Percentiles rank a stretch among this genome's conserved stretches.
phyloP scores from a whole-genome alignment of 495 filamentous ascomycete species.

The Podospora pseudopauciseta region DNA sequence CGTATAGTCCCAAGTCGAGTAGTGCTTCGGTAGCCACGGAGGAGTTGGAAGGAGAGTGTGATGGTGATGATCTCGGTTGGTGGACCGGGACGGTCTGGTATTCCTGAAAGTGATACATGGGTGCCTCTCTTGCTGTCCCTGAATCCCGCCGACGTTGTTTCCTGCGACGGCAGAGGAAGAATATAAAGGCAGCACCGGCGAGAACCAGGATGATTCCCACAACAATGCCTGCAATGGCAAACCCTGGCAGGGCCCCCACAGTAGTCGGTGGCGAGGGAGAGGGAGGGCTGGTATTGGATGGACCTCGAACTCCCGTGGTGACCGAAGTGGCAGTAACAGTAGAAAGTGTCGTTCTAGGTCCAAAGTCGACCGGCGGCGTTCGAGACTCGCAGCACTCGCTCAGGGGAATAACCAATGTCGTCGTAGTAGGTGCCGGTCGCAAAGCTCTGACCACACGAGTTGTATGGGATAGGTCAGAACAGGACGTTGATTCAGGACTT shows the following conservation, averaged over 20 bases:
- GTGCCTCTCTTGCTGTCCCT: background rate
- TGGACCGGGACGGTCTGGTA: constrained; percentile 9
- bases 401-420: background rate
- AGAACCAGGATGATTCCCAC: background rate
- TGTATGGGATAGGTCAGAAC: constrained; percentile 6
- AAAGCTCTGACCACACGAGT: background rate
- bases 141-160: background rate
- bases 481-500: constrained; percentile 7
- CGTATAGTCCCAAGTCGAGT: background rate
- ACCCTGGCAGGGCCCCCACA: background rate
- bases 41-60: constrained; percentile 2
- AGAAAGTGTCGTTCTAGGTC: constrained; percentile 1
- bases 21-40: constrained; percentile 11
- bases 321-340: background rate
- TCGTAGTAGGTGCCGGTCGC: constrained; percentile 2
- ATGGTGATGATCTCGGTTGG: constrained; percentile 6
- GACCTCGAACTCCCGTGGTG: background rate
- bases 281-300: background rate
- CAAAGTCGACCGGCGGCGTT: constrained; percentile 3
- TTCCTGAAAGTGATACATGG: background rate
- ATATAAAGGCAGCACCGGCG: background rate
- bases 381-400: constrained; percentile 6
- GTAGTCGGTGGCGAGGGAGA: background rate
- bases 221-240: background rate
- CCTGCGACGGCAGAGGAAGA: background rate